These are phyloP conservation scores for Endotrypanum monterogeii DNA, from an alignment of 208 protist genomes.

Conservation along the genomic window DNA sequence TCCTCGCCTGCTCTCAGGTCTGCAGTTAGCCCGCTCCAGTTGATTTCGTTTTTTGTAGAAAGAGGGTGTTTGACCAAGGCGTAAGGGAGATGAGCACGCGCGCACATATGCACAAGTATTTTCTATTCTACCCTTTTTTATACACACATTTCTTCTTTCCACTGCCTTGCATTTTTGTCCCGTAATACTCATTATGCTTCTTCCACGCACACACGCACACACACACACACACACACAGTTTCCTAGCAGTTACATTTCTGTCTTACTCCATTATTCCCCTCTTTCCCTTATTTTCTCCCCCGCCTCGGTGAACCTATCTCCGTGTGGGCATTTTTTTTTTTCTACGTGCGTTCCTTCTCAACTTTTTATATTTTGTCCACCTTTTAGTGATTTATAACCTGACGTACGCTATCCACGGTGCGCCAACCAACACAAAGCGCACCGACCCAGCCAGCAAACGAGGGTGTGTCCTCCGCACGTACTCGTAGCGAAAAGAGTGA, in stretches of 20 bases:
- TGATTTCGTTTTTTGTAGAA: background rate
- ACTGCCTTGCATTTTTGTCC: background rate
- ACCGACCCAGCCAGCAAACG: background rate
- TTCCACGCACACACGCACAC: background rate
- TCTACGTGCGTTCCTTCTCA: background rate
- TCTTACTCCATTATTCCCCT: background rate
- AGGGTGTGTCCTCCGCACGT: too few species aligned
- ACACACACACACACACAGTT: constrained; percentile 1
- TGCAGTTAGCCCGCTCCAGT: background rate
- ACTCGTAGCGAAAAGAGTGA: too few species aligned
- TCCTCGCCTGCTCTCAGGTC: background rate
- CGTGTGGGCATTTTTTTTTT: background rate
- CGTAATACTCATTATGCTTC: background rate
- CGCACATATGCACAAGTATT: background rate
- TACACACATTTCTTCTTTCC: background rate
- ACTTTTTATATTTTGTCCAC: too few species aligned
- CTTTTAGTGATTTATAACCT: too few species aligned
- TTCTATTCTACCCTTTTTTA: background rate
- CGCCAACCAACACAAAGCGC: background rate
- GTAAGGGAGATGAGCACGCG: background rate
- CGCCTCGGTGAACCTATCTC: background rate
- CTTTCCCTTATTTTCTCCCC: background rate
- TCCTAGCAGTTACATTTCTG: background rate
- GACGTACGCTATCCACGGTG: too few species aligned
- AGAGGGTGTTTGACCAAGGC: background rate